A percentile compares a stretch with the other conserved stretches of the same genome.
Conservation (phyloP, 129 eudicot species). For the Helichrysum umbraculigerum region DNA sequence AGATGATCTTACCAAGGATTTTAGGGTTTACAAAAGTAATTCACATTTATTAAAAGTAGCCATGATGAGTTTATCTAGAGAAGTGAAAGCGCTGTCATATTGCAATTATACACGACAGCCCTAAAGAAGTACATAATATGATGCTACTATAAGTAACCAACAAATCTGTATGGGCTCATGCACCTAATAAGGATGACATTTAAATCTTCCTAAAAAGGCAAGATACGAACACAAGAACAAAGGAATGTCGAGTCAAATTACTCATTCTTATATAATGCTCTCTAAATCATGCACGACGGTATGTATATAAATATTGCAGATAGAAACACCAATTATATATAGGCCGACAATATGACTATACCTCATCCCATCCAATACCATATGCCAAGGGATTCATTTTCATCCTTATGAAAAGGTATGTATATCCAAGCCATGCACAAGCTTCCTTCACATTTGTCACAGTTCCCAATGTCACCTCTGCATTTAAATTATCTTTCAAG, state of each 20-base stretch:
- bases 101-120: no score
- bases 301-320: background rate
- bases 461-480: conserved; percentile 97
- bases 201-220: background rate
- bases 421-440: conserved; percentile 99
- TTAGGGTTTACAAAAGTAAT: background rate
- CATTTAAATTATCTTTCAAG: conserved; percentile 95
- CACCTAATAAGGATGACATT: background rate
- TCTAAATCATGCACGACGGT: background rate
- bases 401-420: conserved; percentile 95
- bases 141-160: no score
- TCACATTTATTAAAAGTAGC: background rate
- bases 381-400: conserved; percentile 98
- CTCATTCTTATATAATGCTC: background rate
- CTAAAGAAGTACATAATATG: conserved; percentile 33
- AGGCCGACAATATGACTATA: conserved; percentile 31
- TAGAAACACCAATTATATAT: background rate
- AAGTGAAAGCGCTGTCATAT: no score
- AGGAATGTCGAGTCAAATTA: background rate
- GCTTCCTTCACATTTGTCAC: conserved; percentile 99
- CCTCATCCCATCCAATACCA: conserved; percentile 99
- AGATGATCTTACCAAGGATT: background rate
- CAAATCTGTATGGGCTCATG: no score
- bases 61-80: background rate
- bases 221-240: background rate